These are phyloP conservation scores for Lodderomyces jiufengensis DNA, from an alignment of 1,139 yeast species.

Conservation along the genomic window DNA sequence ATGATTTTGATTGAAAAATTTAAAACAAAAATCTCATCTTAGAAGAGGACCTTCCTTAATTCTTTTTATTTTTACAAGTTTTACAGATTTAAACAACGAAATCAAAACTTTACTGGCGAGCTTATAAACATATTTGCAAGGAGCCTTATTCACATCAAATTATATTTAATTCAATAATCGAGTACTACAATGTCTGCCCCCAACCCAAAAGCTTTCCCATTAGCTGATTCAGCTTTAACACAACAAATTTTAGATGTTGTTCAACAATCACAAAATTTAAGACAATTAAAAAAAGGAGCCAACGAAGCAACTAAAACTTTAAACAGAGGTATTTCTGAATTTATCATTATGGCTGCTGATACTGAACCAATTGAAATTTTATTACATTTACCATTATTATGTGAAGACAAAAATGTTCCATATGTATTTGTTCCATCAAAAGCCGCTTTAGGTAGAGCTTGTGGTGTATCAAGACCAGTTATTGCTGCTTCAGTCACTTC, in stretches of 20 bases:
- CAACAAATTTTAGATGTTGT: conserved; percentile 97
- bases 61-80: no score
- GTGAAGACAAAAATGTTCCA: conserved; percentile 99
- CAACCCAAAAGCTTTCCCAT: conserved; percentile 96
- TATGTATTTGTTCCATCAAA: conserved; percentile 98
- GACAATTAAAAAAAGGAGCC: conserved; percentile 99
- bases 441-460: conserved; percentile 98
- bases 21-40: conserved; percentile 4
- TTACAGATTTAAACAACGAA: no score
- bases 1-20: neutral
- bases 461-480: conserved; percentile 99
- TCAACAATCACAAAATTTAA: conserved; percentile 96
- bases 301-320: conserved; percentile 99
- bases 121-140: conserved; percentile 44
- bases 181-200: conserved; percentile 56
- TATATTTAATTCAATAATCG: conserved; percentile 2
- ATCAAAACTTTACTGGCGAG: conserved; percentile 38
- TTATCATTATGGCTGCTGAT: conserved; percentile 99
- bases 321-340: conserved; percentile 99
- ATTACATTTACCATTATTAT: conserved; percentile 92
- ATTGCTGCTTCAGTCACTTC: conserved; percentile 98
- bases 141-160: conserved; percentile 45
- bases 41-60: neutral
- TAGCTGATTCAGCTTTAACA: conserved; percentile 92
- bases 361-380: conserved; percentile 99